Evolutionary conservation across 192 early-diverging fungal species (phyloP).

Genomic region (Paraglomus brasilianum): DNA sequence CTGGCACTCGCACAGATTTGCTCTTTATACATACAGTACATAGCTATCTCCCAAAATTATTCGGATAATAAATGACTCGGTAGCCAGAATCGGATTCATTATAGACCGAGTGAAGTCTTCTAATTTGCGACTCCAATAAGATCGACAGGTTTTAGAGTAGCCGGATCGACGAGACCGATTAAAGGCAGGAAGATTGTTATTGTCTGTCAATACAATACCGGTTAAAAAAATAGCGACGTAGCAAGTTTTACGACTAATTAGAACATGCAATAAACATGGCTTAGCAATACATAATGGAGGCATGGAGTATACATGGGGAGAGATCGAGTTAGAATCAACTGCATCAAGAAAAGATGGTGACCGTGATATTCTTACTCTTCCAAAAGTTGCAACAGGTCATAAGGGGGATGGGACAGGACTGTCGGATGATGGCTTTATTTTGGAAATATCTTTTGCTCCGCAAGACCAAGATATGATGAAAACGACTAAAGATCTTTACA

Average conservation of each 20-base stretch:
- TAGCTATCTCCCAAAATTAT: too few relatives aligned
- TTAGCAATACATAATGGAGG: background rate
- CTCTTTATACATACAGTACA: too few relatives aligned
- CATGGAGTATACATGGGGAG: too few relatives aligned
- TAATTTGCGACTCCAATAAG: slow-evolving; percentile 98
- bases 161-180: slow-evolving; percentile 91
- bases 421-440: slow-evolving; percentile 18
- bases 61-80: too few relatives aligned
- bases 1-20: too few relatives aligned
- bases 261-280: too few relatives aligned
- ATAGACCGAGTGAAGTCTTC: too few relatives aligned
- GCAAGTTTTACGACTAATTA: too few relatives aligned
- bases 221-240: too few relatives aligned
- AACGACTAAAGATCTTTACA: slow-evolving; percentile 20
- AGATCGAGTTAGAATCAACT: slow-evolving; percentile 9
- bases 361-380: slow-evolving; percentile 2
- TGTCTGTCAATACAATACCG: too few relatives aligned
- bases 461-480: slow-evolving; percentile 18
- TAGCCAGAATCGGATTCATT: too few relatives aligned
- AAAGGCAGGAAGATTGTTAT: slow-evolving; percentile 97
- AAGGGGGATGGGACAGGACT: slow-evolving; percentile 7
- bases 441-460: slow-evolving; percentile 1
- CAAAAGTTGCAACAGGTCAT: slow-evolving; percentile 13
- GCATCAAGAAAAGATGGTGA: slow-evolving; percentile 2
- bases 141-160: slow-evolving; percentile 90